These are phyloP conservation scores for Thalassiosira ordinaria DNA, from an alignment of 352 stramenopile species.

Conservation along the genomic window DNA sequence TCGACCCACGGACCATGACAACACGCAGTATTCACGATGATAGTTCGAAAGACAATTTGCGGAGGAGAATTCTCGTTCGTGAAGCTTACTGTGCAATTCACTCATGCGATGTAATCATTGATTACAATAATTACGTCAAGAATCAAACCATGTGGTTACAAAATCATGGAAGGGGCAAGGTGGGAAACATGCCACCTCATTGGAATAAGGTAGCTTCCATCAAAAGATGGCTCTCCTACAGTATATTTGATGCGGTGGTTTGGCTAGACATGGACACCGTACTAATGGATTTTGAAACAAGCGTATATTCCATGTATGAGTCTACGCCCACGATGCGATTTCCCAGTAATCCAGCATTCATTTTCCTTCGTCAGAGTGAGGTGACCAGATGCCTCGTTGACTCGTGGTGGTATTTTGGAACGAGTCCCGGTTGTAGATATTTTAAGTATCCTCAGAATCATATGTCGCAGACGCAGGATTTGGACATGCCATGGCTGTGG, in stretches of 20 bases:
- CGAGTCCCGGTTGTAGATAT: constrained; percentile 10
- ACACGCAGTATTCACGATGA: neutral
- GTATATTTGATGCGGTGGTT: constrained; percentile 7
- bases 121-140: constrained; percentile 2
- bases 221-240: neutral
- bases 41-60: neutral
- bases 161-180: constrained; percentile 1
- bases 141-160: constrained; percentile 16
- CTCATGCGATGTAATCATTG: constrained; percentile 10
- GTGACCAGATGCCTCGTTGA: neutral
- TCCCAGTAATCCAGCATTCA: neutral
- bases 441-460: constrained; percentile 12
- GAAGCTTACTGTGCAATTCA: constrained; percentile 9
- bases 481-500: constrained; percentile 1
- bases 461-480: neutral
- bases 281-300: neutral
- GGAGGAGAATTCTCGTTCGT: neutral
- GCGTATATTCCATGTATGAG: neutral
- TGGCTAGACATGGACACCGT: neutral
- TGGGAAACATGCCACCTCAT: constrained; percentile 8
- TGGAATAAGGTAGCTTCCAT: constrained; percentile 6
- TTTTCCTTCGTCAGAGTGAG: neutral
- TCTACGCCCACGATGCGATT: neutral
- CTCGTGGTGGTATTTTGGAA: constrained; percentile 12
- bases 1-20: neutral